Conservation (phyloP, 179 eudicot species). For the Silene vulgaris region DNA sequence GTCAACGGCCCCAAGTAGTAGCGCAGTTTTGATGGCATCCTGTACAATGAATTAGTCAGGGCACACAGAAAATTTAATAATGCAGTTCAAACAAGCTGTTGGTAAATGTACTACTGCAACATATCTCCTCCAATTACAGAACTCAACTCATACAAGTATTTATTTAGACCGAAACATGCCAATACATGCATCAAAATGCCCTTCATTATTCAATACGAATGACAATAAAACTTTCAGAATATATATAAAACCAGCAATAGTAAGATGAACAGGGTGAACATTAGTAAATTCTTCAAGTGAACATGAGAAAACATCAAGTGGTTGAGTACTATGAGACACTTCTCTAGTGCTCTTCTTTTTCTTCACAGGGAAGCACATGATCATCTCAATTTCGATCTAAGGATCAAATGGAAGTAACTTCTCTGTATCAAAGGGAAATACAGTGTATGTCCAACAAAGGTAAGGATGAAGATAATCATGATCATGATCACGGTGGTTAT, state of each 20-base stretch:
- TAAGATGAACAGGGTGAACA: no score
- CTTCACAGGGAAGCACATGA: not conserved
- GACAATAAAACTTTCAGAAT: not conserved
- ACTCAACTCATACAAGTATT: not conserved
- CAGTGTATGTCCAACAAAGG: no score
- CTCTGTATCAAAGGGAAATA: no score
- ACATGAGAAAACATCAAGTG: no score
- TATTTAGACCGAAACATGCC: not conserved
- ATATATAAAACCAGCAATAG: not conserved
- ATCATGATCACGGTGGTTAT: no score
- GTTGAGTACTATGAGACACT: no score
- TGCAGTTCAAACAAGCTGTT: not conserved
- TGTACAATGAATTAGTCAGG: slow-evolving; percentile 23
- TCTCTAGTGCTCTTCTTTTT: not conserved
- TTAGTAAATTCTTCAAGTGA: no score
- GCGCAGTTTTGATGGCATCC: slow-evolving; percentile 97
- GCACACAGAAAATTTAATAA: not conserved
- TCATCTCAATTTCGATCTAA: not conserved
- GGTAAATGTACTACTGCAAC: not conserved
- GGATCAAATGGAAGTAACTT: not conserved
- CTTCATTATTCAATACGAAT: not conserved
- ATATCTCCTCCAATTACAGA: not conserved
- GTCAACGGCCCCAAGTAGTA: slow-evolving; percentile 91
- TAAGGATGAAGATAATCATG: no score
- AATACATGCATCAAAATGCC: not conserved